Evolutionary conservation across 108 stramenopile species (phyloP).

Genomic region (Bacterosira constricta): DNA sequence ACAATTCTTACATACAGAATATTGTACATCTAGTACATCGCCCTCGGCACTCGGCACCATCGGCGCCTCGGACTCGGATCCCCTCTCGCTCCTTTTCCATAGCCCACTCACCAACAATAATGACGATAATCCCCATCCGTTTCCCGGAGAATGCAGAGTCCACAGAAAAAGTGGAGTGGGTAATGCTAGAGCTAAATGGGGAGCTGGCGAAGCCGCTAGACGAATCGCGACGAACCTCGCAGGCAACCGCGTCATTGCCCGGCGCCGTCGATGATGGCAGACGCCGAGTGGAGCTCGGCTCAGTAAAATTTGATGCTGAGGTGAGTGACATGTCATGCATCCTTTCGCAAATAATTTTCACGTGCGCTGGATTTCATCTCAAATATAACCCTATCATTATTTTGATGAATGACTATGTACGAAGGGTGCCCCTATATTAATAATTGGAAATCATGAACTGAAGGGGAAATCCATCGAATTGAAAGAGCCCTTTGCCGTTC

Average conservation of each 20-base stretch:
- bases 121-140: slow-evolving; percentile 44
- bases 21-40: too few species aligned
- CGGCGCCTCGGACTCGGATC: neutral
- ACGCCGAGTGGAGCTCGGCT: slow-evolving; percentile 62
- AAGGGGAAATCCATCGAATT: slow-evolving; percentile 59
- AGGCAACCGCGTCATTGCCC: neutral
- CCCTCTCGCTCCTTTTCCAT: neutral
- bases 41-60: neutral
- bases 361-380: neutral
- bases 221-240: slow-evolving; percentile 13
- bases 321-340: slow-evolving; percentile 28
- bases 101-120: neutral
- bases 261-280: slow-evolving; percentile 13
- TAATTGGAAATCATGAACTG: slow-evolving; percentile 70
- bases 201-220: slow-evolving; percentile 62
- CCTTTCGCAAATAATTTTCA: neutral
- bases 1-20: too few species aligned
- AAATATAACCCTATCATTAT: neutral
- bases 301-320: slow-evolving; percentile 41
- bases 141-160: slow-evolving; percentile 14
- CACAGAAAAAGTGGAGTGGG: slow-evolving; percentile 58
- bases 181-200: slow-evolving; percentile 78
- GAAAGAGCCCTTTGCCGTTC: slow-evolving; percentile 73
- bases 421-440: slow-evolving; percentile 60
- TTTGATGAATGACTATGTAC: neutral